phyloP scores from a whole-genome alignment of 1,284 basidiomycete species.

The Trametes hirsuta region DNA sequence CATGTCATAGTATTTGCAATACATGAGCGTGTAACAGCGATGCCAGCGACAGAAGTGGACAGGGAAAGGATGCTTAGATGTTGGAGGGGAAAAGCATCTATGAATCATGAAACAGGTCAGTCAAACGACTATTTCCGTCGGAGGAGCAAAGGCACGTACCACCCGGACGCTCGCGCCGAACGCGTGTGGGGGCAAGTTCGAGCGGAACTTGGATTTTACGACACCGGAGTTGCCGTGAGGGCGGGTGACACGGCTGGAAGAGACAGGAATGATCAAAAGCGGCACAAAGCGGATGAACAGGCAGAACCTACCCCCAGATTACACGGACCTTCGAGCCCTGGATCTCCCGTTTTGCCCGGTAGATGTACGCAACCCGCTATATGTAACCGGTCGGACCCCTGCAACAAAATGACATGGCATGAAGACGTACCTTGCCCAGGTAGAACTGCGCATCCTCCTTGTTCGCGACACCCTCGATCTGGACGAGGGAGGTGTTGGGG shows the following conservation, averaged over 20 bases:
- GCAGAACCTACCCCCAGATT: conserved; percentile 87
- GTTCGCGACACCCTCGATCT: conserved; percentile 95
- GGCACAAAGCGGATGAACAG: background rate
- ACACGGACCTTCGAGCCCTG: conserved; percentile 93
- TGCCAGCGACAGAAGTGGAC: conserved; percentile 32
- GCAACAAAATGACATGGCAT: background rate
- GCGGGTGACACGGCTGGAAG: conserved; percentile 81
- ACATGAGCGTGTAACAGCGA: conserved; percentile 43
- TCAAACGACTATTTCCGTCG: background rate
- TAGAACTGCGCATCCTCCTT: conserved; percentile 98
- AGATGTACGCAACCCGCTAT: conserved; percentile 96
- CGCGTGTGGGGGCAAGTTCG: conserved; percentile 94
- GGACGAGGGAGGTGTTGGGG: conserved; percentile 95
- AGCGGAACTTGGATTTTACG: conserved; percentile 96
- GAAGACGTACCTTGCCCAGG: conserved; percentile 89
- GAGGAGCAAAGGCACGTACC: conserved; percentile 56
- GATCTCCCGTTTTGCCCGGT: conserved; percentile 93
- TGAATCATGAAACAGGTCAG: background rate
- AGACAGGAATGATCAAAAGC: background rate
- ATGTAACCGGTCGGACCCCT: background rate
- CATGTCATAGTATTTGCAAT: conserved; percentile 54
- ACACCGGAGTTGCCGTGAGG: conserved; percentile 95
- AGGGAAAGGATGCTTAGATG: conserved; percentile 41
- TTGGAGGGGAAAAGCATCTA: conserved; percentile 60
- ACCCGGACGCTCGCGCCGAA: conserved; percentile 96